Conservation (phyloP, 352 stramenopile species). For the Thalassiosira mediterranea region DNA sequence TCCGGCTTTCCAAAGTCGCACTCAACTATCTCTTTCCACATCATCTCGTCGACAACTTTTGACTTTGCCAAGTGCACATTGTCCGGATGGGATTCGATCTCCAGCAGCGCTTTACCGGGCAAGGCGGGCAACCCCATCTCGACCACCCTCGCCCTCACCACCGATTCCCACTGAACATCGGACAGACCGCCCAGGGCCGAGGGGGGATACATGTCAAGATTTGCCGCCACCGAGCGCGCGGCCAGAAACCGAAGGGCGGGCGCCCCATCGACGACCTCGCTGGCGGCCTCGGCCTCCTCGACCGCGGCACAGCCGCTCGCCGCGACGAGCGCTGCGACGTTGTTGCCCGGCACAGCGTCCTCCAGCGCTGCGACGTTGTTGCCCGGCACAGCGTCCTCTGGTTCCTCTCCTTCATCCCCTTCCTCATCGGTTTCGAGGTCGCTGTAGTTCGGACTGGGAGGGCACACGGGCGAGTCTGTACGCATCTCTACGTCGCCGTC, state of each 20-base stretch:
- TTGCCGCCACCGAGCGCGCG: conserved; percentile 10
- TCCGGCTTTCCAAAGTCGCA: conserved; percentile 30
- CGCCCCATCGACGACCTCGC: neutral
- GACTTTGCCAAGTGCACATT: conserved; percentile 35
- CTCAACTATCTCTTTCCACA: conserved; percentile 48
- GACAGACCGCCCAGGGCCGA: conserved; percentile 20
- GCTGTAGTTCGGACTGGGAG: no score
- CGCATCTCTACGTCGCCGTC: neutral
- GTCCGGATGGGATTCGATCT: conserved; percentile 30
- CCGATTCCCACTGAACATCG: conserved; percentile 42
- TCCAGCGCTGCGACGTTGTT: neutral
- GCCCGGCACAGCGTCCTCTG: neutral
- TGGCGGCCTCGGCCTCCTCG: neutral
- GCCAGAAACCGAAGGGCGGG: conserved; percentile 17
- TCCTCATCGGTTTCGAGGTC: neutral
- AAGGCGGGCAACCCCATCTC: conserved; percentile 21
- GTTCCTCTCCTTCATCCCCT: neutral
- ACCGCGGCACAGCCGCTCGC: no score
- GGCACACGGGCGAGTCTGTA: neutral
- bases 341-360: neutral
- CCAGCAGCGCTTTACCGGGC: conserved; percentile 22
- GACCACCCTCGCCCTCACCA: conserved; percentile 14
- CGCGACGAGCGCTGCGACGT: neutral
- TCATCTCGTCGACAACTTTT: conserved; percentile 10
- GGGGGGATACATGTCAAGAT: conserved; percentile 35